phyloP scores from a whole-genome alignment of 2,329 filamentous ascomycete genomes.

The Pseudogymnoascus sp. region DNA sequence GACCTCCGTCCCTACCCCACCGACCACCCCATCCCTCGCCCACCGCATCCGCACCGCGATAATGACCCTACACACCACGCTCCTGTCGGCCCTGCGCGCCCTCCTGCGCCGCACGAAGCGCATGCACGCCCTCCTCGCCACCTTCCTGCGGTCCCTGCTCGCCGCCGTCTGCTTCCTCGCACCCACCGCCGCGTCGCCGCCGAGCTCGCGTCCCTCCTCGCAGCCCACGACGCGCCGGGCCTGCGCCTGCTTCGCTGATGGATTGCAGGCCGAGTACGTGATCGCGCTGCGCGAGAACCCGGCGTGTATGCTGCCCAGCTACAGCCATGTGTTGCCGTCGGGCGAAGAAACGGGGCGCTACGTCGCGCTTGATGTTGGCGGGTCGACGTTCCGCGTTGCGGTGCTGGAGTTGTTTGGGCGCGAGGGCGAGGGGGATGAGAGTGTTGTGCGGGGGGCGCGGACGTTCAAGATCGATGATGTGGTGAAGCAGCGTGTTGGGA shows the following conservation, averaged over 20 bases:
- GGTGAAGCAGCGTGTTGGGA: constrained; percentile 51
- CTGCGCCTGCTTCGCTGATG: constrained; percentile 41
- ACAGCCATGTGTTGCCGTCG: constrained; percentile 57
- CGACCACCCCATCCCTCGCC: neutral
- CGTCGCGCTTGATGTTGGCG: constrained; percentile 61
- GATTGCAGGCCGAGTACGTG: constrained; percentile 49
- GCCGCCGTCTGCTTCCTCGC: neutral
- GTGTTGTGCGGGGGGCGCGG: constrained; percentile 47
- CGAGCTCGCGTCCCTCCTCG: neutral
- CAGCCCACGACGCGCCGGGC: constrained; percentile 32
- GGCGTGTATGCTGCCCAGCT: constrained; percentile 59
- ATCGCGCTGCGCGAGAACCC: constrained; percentile 45
- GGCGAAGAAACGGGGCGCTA: constrained; percentile 54
- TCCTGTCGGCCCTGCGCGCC: neutral
- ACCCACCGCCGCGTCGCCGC: neutral
- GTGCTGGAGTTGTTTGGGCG: constrained; percentile 53
- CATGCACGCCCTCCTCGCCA: neutral
- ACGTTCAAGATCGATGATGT: constrained; percentile 50
- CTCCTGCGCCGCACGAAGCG: neutral
- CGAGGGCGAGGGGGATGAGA: constrained; percentile 35
- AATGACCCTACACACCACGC: neutral
- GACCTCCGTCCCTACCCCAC: neutral
- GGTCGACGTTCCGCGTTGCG: constrained; percentile 60
- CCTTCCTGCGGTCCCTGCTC: neutral
- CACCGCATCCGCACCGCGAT: neutral